phyloP scores from a whole-genome alignment of 2,329 filamentous ascomycete species.

The Aciculosporium take region DNA sequence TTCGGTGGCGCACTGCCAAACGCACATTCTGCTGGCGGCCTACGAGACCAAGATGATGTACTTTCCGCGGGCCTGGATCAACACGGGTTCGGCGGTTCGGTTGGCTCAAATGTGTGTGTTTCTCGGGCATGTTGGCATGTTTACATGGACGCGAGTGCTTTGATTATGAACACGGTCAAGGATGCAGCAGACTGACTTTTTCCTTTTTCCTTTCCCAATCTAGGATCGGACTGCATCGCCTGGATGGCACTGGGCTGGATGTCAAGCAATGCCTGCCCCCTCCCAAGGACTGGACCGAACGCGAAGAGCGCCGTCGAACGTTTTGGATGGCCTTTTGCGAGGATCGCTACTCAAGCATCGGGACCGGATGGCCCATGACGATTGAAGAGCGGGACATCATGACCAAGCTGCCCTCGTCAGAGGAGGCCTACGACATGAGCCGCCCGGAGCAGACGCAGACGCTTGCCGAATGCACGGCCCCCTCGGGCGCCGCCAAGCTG shows the following conservation, averaged over 20 bases:
- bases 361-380: slow-evolving; percentile 92
- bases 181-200: slow-evolving; percentile 15
- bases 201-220: background rate
- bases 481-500: slow-evolving; percentile 57
- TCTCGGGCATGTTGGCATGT: background rate
- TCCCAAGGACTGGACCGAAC: slow-evolving; percentile 84
- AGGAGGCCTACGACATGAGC: slow-evolving; percentile 74
- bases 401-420: slow-evolving; percentile 70
- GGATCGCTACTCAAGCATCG: slow-evolving; percentile 87
- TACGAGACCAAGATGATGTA: slow-evolving; percentile 98
- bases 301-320: slow-evolving; percentile 77
- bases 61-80: slow-evolving; percentile 92
- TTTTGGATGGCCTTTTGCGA: slow-evolving; percentile 92
- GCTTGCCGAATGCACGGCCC: slow-evolving; percentile 54
- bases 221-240: slow-evolving; percentile 81
- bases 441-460: slow-evolving; percentile 57
- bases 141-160: background rate
- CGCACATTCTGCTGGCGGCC: slow-evolving; percentile 61
- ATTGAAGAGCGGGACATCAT: slow-evolving; percentile 85
- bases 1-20: slow-evolving; percentile 72
- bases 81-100: slow-evolving; percentile 66
- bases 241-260: slow-evolving; percentile 71
- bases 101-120: slow-evolving; percentile 61
- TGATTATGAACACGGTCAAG: background rate
- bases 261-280: slow-evolving; percentile 85